Base-by-base conservation (phyloP, 345 rosid species). In the Stellera chamaejasme region DNA sequence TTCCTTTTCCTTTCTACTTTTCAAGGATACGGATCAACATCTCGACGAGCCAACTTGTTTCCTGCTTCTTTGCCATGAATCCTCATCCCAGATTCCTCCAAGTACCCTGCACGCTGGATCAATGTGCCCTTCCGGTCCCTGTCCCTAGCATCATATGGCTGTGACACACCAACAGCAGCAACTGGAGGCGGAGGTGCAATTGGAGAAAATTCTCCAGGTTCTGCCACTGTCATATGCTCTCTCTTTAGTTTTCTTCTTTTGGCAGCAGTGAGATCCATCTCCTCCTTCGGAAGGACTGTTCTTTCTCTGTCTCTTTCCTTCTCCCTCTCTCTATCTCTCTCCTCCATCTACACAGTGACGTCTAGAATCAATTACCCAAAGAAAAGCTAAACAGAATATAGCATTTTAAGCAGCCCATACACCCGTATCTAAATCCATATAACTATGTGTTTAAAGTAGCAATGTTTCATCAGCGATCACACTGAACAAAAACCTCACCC, bases 221-320 rank as follows among this genome's bases (percentile, higher is more conserved):
- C 99, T 10, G 76, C 78, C 7, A 90, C 69, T 45, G 85, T 66
- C 48, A 83, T 69, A 69, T 85, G 99, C 44, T 90, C 97, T 65
- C 97, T 85, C 69, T 87, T 94, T 45, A 85, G 74, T 68, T 94
- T 94, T 65, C 96, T 76, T 72, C 97, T 81, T 70, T 94, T 94
- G 43, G 89, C 82, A 43, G 79, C 79, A 68, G 48, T 58, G 15
- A 66, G 76, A 56, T 90, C 97, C 52, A 73, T 76, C 50, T 94
- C 99, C 45, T 90, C 99, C 70, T 85, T 90, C 82, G 75, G 59
- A 52, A 76, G 68, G 72, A 63, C 76, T 13, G 74, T 65, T 72
- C 81, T 88, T 56, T 83, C 96, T 61, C 93, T 75, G 9, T 83
- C 94, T 61, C 85, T 77, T 48, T 84, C 91, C 54, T 83, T 71